Percentiles rank a stretch among this genome's conserved stretches.
Evolutionary conservation across 2,329 filamentous ascomycete species (phyloP).

Genomic region (Aspergillus jensenii): DNA sequence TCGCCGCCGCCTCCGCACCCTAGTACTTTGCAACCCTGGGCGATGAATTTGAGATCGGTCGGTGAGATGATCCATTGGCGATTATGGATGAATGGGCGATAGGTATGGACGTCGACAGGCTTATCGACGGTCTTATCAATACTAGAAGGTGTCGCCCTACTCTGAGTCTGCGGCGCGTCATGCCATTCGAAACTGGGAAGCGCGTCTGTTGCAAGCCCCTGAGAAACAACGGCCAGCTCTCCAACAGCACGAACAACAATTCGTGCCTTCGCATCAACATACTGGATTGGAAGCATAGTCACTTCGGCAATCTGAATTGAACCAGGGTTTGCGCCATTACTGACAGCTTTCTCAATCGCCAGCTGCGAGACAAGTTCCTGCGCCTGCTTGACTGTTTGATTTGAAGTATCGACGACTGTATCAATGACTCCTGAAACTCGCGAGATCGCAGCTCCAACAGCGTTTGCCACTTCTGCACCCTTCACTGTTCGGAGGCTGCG

Average conservation of each 20-base stretch:
- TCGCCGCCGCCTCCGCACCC: constrained; percentile 42
- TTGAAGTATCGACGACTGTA: constrained; percentile 7
- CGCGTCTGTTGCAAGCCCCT: constrained; percentile 21
- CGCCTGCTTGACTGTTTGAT: constrained; percentile 20
- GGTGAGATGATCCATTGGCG: constrained; percentile 39
- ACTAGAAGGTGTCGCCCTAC: no score
- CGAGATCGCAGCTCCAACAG: constrained; percentile 62
- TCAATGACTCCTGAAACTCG: constrained; percentile 50
- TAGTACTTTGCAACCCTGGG: constrained; percentile 37
- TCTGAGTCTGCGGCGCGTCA: not conserved
- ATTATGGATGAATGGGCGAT: constrained; percentile 20
- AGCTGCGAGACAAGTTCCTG: not conserved
- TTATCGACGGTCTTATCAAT: not conserved
- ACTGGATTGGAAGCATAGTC: constrained; percentile 38
- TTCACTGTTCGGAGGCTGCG: constrained; percentile 1
- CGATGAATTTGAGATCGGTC: constrained; percentile 39
- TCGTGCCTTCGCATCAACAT: constrained; percentile 31
- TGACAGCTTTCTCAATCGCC: constrained; percentile 2
- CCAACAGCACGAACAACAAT: constrained; percentile 32
- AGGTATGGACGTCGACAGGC: constrained; percentile 21
- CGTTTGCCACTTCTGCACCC: constrained; percentile 57
- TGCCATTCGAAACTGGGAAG: constrained; percentile 1
- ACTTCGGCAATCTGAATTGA: constrained; percentile 41
- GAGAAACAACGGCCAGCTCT: constrained; percentile 18
- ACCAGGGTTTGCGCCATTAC: not conserved